Evolutionary conservation across 192 early-diverging fungal species (phyloP).

Genomic region (Mortierella antarctica): DNA sequence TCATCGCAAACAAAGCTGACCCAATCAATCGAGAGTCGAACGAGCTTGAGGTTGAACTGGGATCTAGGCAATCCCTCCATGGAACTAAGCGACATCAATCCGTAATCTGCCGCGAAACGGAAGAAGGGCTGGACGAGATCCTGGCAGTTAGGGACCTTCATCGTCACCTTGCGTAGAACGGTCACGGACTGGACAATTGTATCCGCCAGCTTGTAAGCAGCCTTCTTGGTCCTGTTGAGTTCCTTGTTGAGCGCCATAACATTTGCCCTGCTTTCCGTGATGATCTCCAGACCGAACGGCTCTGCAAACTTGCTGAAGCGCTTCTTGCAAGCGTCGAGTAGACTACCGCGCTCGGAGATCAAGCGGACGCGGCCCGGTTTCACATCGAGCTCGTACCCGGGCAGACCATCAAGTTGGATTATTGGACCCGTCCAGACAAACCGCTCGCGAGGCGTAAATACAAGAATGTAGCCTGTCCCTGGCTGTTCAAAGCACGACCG

Average conservation of each 20-base stretch:
- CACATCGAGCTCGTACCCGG: conserved; percentile 59
- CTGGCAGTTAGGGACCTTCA: conserved; percentile 57
- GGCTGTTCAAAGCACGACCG: conserved; percentile 58
- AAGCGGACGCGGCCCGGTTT: conserved; percentile 68
- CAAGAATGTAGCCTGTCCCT: conserved; percentile 64
- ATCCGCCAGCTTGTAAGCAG: conserved; percentile 64
- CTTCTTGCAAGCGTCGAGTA: conserved; percentile 56
- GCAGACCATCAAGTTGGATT: conserved; percentile 53
- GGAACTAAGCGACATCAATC: conserved; percentile 58
- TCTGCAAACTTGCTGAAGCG: conserved; percentile 64
- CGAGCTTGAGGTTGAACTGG: conserved; percentile 72
- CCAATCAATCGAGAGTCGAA: conserved; percentile 87
- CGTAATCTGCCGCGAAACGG: conserved; percentile 78
- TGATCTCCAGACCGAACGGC: conserved; percentile 54
- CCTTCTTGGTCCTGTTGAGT: conserved; percentile 67
- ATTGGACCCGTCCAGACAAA: conserved; percentile 67
- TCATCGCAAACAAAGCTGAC: conserved; percentile 87
- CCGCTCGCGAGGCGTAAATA: conserved; percentile 68
- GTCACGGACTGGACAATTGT: conserved; percentile 65
- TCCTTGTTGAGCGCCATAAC: conserved; percentile 66
- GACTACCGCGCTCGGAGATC: conserved; percentile 58
- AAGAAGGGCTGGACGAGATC: conserved; percentile 79
- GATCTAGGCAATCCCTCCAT: conserved; percentile 60
- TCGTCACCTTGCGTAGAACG: conserved; percentile 62
- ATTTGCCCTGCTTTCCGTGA: conserved; percentile 68